Base-by-base conservation (phyloP, 1,139 yeast genomes). In the Sugiyamaella paludigena region DNA sequence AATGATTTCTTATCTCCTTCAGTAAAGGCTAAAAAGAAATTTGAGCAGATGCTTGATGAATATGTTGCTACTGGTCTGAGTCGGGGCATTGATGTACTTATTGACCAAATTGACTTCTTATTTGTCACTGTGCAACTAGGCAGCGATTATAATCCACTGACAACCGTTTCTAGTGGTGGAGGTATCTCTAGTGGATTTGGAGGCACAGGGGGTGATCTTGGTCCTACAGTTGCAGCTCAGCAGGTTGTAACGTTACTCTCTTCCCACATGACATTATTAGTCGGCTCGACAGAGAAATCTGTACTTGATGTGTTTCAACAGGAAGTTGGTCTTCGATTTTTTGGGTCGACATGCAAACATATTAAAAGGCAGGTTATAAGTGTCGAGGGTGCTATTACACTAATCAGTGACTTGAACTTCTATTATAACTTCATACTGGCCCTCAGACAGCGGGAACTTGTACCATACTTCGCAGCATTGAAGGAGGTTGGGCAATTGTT, bases 21-120 rank as follows among this genome's bases (percentile, higher is more conserved):
- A 3, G 77, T 87, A 43, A 92, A 88, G 61, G 81, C 82, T 36
- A 92, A 92, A 65, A 83, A 86, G 59, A 79, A 79, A 51, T 78
- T 92, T 54, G 98, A 92, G 62, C 81, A 80, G 9, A 73, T 82
- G 70, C 79, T 92, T 8, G 98, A 92, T 65, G 87, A 81, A 48
- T 84, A 79, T 62, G 97, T 92, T 26, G 98, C 98, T 0, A 88
- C 85, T 62, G 98, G 98, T 0, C 75, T 92, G 36, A 91, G 88
- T 61, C 77, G 87, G 13, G 96, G 98, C 40, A 87, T 92, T 40
- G 95, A 87, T 56, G 91, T 89, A 8, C 74, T 92, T 43, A 83
- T 89, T 67, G 83, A 80, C 57, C 95, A 91, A 63, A 80, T 91
- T 34, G 80, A 79, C 43, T 77, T 76, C 56, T 66, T 77, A 13